These are phyloP conservation scores for Lenzites betulinus DNA, from an alignment of 768 basidiomycete species.

Conservation along the genomic window DNA sequence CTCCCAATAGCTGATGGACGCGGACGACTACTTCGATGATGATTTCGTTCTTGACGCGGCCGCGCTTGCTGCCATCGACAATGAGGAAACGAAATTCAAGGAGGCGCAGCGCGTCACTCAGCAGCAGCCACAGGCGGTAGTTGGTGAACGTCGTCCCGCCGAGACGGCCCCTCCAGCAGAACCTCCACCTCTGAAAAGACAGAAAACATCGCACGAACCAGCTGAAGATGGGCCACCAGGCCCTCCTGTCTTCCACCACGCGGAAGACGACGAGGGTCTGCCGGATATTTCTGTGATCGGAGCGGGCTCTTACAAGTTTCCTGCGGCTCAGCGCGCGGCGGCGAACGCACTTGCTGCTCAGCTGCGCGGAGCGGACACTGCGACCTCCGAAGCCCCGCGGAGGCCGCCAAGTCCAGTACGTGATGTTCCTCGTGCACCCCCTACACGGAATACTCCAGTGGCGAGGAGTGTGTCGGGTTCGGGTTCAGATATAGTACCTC, in stretches of 20 bases:
- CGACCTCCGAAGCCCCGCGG: not conserved
- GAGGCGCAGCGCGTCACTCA: slow-evolving; percentile 19
- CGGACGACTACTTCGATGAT: slow-evolving; percentile 64
- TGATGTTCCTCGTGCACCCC: not conserved
- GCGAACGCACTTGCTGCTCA: slow-evolving; percentile 8
- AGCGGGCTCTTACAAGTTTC: slow-evolving; percentile 58
- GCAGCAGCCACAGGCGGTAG: not conserved
- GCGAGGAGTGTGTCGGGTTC: not conserved
- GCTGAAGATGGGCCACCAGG: slow-evolving; percentile 30
- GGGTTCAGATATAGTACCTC: too few relatives aligned
- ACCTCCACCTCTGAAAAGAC: slow-evolving; percentile 54
- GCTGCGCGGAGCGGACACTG: not conserved
- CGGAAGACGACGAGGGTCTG: slow-evolving; percentile 50
- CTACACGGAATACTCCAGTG: not conserved
- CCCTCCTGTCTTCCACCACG: slow-evolving; percentile 15
- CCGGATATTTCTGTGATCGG: slow-evolving; percentile 64
- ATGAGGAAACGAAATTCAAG: slow-evolving; percentile 49
- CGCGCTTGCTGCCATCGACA: slow-evolving; percentile 61
- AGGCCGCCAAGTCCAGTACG: not conserved
- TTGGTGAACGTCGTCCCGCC: slow-evolving; percentile 36
- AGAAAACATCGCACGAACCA: slow-evolving; percentile 53
- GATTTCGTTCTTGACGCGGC: slow-evolving; percentile 65
- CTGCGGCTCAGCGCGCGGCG: slow-evolving; percentile 17
- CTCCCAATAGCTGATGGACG: slow-evolving; percentile 46
- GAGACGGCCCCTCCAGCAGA: slow-evolving; percentile 10